Evolutionary conservation across 2,329 filamentous ascomycete genomes (phyloP), one percentile per base, ranked within the genome.

Genomic region (Verticillium tricorpus): DNA sequence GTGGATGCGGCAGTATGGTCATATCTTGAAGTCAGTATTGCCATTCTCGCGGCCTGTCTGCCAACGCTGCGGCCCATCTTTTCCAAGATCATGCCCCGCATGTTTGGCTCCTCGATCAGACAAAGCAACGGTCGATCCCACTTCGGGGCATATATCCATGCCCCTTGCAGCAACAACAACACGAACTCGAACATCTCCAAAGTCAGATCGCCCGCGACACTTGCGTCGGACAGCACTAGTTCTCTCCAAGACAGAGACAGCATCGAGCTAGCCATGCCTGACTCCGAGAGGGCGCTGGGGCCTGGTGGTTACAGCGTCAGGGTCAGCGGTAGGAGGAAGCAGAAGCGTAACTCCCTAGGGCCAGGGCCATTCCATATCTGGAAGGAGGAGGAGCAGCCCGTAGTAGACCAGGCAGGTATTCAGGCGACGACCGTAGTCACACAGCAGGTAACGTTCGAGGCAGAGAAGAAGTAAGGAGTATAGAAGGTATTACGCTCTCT

Each of bases 1-100:
- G 67, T 71, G 2, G 66, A 69, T 8, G 69, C 71, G 1, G 68
- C 72, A 1, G 71, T 70, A 55, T 72, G 71, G 68, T 71, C 70
- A 12, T 67, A 70, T 56, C 69, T 70, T 34, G 72, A 74, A 61
- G 64, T 73, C 60, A 70, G 68, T 59, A 68, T 69, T 25, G 70
- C 67, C 28, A 72, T 73, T 15, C 37, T 70, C 2, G 71, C 68
- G 31, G 70, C 71, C 2, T 70, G 68, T 32, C 65, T 73, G 25
- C 71, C 70, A 8, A 68, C 71, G 11, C 64, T 74, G 2, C 68
- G 70, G 11, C 72, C 72, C 3, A 63, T 72, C 25, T 61, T 73
- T 34, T 63, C 64, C n/a, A 63, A 62, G 6, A 25, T 68, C 31
- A 58, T 70, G 9, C 69, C 69, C 1, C 62, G 66, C 11, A 35